These are phyloP conservation scores for Lepraria neglecta DNA, from an alignment of 495 filamentous ascomycete genomes.

Conservation along the genomic window DNA sequence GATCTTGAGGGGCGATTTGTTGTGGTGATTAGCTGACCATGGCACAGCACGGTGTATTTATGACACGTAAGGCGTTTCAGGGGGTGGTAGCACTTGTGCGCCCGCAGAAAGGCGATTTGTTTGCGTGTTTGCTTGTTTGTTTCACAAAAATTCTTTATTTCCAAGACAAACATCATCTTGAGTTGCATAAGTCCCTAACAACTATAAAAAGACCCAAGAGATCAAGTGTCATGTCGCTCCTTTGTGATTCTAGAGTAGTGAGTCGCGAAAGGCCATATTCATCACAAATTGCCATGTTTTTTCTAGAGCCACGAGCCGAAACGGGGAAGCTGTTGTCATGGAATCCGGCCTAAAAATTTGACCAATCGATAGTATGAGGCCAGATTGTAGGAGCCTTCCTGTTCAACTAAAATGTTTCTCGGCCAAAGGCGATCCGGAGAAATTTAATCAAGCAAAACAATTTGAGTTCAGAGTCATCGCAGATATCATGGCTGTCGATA, in stretches of 20 bases:
- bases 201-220: neutral
- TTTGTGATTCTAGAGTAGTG: neutral
- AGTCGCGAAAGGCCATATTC: neutral
- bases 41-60: neutral
- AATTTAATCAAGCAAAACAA: neutral
- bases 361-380: neutral
- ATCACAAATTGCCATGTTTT: neutral
- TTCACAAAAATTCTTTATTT: neutral
- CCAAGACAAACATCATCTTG: conserved; percentile 4
- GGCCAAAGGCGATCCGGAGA: neutral
- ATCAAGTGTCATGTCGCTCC: neutral
- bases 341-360: neutral
- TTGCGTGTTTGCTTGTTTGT: conserved; percentile 6
- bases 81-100: neutral
- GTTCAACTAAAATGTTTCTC: conserved; percentile 2
- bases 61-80: neutral
- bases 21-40: neutral
- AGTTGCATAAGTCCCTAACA: neutral
- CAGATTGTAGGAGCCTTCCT: conserved; percentile 3
- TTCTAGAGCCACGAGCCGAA: neutral
- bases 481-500: neutral
- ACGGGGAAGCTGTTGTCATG: neutral
- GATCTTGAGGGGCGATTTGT: neutral
- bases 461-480: neutral
- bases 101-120: neutral